Conservation (phyloP, 1,139 yeast species). For the Kodamaea plutei region DNA sequence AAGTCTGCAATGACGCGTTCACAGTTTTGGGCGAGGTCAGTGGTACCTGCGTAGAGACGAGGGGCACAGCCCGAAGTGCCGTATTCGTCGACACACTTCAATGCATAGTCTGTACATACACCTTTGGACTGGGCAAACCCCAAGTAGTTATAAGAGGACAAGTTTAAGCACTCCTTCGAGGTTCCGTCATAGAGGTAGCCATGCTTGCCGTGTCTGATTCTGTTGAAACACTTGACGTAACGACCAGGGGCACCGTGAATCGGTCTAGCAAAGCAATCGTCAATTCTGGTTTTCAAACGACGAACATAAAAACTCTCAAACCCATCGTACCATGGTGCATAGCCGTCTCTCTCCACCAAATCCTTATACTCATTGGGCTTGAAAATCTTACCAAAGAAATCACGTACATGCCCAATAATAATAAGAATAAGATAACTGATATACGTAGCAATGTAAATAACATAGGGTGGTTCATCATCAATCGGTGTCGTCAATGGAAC, state of each 20-base stretch:
- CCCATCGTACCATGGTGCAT: slow-evolving; percentile 94
- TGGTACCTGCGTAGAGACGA: slow-evolving; percentile 69
- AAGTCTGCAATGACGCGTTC: slow-evolving; percentile 79
- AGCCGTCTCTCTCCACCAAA: slow-evolving; percentile 76
- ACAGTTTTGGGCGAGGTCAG: slow-evolving; percentile 69
- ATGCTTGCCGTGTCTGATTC: slow-evolving; percentile 61
- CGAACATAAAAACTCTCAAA: slow-evolving; percentile 93
- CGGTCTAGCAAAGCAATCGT: slow-evolving; percentile 93
- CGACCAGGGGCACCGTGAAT: slow-evolving; percentile 98
- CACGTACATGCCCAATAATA: slow-evolving; percentile 85
- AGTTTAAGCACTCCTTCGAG: slow-evolving; percentile 72
- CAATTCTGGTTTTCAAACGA: slow-evolving; percentile 83
- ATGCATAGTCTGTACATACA: slow-evolving; percentile 78
- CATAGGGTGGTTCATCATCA: slow-evolving; percentile 84
- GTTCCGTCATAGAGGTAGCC: slow-evolving; percentile 70
- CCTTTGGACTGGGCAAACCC: slow-evolving; percentile 98
- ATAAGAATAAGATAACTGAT: slow-evolving; percentile 78
- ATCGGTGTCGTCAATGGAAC: slow-evolving; percentile 56
- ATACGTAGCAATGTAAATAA: slow-evolving; percentile 75
- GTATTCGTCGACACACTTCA: slow-evolving; percentile 55
- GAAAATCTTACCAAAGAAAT: slow-evolving; percentile 76
- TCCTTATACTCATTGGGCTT: slow-evolving; percentile 61
- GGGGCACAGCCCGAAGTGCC: slow-evolving; percentile 83
- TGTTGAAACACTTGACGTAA: slow-evolving; percentile 72
- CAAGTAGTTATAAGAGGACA: slow-evolving; percentile 87